Evolutionary conservation across 106 monocot species (phyloP).

Genomic region (Acanthochlamys bracteata): DNA sequence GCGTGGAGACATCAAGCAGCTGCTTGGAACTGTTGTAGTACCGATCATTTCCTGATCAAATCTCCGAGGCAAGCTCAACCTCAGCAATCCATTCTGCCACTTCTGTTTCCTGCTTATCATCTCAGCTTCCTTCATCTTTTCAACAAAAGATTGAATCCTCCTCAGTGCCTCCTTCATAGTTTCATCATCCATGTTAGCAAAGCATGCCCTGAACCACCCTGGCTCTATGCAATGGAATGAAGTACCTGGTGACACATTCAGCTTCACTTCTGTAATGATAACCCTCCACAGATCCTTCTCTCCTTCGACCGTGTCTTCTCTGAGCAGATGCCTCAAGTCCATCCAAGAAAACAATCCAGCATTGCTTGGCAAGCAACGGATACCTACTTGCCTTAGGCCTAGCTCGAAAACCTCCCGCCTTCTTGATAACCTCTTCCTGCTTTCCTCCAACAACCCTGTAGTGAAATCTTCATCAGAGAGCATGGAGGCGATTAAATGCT

Average conservation of each 20-base stretch:
- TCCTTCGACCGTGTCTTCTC: slow-evolving; percentile 24
- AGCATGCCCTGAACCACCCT: slow-evolving; percentile 80
- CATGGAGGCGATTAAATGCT: slow-evolving; percentile 39
- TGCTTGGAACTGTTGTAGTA: not conserved
- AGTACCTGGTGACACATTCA: slow-evolving; percentile 70
- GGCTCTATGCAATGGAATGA: slow-evolving; percentile 57
- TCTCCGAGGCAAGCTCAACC: slow-evolving; percentile 27
- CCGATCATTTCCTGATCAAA: slow-evolving; percentile 12
- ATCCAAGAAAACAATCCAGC: slow-evolving; percentile 72
- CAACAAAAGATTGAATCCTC: slow-evolving; percentile 39
- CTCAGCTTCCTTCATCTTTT: not conserved
- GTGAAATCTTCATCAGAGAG: slow-evolving; percentile 48
- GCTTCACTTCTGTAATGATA: slow-evolving; percentile 47
- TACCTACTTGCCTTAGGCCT: slow-evolving; percentile 25
- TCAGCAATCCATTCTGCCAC: not conserved
- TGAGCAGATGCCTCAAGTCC: slow-evolving; percentile 40
- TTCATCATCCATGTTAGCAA: slow-evolving; percentile 61
- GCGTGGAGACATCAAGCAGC: slow-evolving; percentile 26
- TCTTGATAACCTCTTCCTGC: slow-evolving; percentile 16
- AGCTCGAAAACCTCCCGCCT: slow-evolving; percentile 24
- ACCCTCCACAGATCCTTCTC: slow-evolving; percentile 51
- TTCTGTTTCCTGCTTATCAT: slow-evolving; percentile 22
- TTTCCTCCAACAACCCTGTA: slow-evolving; percentile 22
- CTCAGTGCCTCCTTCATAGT: slow-evolving; percentile 40
- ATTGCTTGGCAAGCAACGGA: slow-evolving; percentile 38